These are phyloP conservation scores for Colletotrichum lindemuthianum DNA, from an alignment of 2,329 filamentous ascomycete species.

Conservation along the genomic window DNA sequence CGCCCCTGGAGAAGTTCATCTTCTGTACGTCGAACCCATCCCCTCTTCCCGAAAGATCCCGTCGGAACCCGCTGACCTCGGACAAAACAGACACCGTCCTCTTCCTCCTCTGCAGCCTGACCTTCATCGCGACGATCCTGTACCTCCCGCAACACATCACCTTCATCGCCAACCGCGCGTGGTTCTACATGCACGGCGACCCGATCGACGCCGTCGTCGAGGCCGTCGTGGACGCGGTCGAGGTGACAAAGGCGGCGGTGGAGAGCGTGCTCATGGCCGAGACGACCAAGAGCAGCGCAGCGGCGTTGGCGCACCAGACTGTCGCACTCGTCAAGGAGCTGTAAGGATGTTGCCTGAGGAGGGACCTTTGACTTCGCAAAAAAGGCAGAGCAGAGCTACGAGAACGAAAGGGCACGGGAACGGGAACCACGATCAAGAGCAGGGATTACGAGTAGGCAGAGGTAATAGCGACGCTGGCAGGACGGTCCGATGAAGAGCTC, in stretches of 20 bases:
- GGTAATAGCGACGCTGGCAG: slow-evolving; percentile 20
- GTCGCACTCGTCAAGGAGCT: slow-evolving; percentile 50
- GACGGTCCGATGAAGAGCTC: slow-evolving; percentile 34
- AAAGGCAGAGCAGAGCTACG: background rate
- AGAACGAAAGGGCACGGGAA: slow-evolving; percentile 9
- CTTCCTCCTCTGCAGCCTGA: slow-evolving; percentile 88
- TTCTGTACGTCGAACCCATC: slow-evolving; percentile 76
- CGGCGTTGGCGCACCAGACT: slow-evolving; percentile 38
- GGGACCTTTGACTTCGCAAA: no score
- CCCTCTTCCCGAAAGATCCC: background rate
- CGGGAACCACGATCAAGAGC: background rate
- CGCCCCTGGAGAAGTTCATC: slow-evolving; percentile 93
- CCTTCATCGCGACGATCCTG: slow-evolving; percentile 85
- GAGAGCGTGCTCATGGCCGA: slow-evolving; percentile 44
- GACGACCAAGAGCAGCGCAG: slow-evolving; percentile 23
- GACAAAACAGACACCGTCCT: slow-evolving; percentile 79
- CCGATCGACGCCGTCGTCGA: slow-evolving; percentile 68
- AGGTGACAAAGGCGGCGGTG: slow-evolving; percentile 54
- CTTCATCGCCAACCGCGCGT: slow-evolving; percentile 83
- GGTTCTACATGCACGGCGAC: slow-evolving; percentile 95
- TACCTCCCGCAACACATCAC: slow-evolving; percentile 94
- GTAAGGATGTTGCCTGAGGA: slow-evolving; percentile 36
- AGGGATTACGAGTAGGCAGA: background rate
- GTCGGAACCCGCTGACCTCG: background rate
- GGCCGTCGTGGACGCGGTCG: slow-evolving; percentile 69